A percentile compares a stretch with the other conserved stretches of the same genome.
Evolutionary conservation across 352 stramenopile genomes (phyloP).

Genomic region (Pythium rhizo-oryzae): DNA sequence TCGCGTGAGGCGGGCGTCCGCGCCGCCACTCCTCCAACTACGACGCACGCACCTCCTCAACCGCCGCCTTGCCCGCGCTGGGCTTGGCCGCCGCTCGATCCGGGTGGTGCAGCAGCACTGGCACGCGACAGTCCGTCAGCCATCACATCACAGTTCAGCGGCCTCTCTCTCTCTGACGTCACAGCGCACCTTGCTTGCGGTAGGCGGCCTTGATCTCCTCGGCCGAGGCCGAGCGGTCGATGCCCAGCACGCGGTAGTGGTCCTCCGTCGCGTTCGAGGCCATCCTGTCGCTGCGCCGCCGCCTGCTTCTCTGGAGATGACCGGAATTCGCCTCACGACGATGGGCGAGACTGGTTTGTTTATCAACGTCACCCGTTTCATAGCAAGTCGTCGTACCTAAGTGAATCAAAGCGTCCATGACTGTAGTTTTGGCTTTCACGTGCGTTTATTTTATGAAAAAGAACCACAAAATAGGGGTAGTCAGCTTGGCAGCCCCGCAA

Average conservation of each 20-base stretch:
- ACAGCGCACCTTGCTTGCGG: constrained; percentile 69
- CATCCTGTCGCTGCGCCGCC: constrained; percentile 12
- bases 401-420: neutral
- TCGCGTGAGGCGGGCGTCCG: too few species aligned
- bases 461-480: constrained; percentile 1
- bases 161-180: neutral
- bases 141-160: too few species aligned
- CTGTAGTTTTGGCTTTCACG: constrained; percentile 2
- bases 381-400: constrained; percentile 31
- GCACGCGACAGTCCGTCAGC: neutral
- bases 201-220: constrained; percentile 82
- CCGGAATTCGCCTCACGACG: constrained; percentile 12
- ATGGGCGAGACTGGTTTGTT: too few species aligned
- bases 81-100: constrained; percentile 49
- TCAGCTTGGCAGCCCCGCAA: too few species aligned
- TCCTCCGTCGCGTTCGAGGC: constrained; percentile 32
- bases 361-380: too few species aligned
- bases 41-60: constrained; percentile 26
- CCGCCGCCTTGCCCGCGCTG: constrained; percentile 1
- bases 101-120: constrained; percentile 73
- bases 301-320: neutral
- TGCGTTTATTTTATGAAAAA: constrained; percentile 6
- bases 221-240: constrained; percentile 58
- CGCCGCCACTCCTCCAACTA: neutral
- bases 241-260: constrained; percentile 66